Percentiles rank a stretch among this genome's conserved stretches.
Conservation (phyloP, 805 yeast genomes). For the Candida manassasensis region DNA sequence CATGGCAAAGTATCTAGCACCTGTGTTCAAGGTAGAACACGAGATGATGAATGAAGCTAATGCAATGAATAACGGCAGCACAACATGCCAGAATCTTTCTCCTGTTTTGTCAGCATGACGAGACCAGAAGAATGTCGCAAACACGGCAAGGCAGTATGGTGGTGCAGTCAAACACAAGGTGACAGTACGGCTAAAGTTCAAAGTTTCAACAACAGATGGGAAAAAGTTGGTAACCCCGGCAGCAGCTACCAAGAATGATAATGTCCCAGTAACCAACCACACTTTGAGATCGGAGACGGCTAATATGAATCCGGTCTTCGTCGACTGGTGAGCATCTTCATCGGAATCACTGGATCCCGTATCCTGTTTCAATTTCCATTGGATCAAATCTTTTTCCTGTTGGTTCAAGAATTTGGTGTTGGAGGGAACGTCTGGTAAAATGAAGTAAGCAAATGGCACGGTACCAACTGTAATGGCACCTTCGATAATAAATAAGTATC, state of each 20-base stretch:
- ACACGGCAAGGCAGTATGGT: constrained; percentile 50
- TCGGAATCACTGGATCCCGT: constrained; percentile 39
- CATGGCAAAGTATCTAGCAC: constrained; percentile 58
- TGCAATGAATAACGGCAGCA: constrained; percentile 38
- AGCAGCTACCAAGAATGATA: constrained; percentile 49
- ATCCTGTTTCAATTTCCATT: constrained; percentile 38
- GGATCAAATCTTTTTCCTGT: constrained; percentile 41
- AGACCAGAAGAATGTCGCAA: constrained; percentile 49
- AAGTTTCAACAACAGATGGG: constrained; percentile 56
- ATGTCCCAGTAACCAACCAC: constrained; percentile 43
- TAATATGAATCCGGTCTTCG: constrained; percentile 30
- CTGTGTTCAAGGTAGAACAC: constrained; percentile 47
- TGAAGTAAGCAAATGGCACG: constrained; percentile 41
- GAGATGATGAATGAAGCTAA: constrained; percentile 45
- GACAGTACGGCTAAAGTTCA: constrained; percentile 45
- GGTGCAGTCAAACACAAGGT: constrained; percentile 58
- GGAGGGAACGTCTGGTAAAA: constrained; percentile 50
- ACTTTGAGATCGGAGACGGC: constrained; percentile 40
- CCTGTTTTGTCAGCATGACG: constrained; percentile 53
- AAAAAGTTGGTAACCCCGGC: constrained; percentile 59
- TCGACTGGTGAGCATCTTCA: constrained; percentile 28
- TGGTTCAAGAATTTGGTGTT: constrained; percentile 43
- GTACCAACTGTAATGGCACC: constrained; percentile 48
- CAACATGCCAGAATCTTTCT: constrained; percentile 50
- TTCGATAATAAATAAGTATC: constrained; percentile 54